Conservation (phyloP, 1,284 basidiomycete species). For the Anthracocystis setariae region DNA sequence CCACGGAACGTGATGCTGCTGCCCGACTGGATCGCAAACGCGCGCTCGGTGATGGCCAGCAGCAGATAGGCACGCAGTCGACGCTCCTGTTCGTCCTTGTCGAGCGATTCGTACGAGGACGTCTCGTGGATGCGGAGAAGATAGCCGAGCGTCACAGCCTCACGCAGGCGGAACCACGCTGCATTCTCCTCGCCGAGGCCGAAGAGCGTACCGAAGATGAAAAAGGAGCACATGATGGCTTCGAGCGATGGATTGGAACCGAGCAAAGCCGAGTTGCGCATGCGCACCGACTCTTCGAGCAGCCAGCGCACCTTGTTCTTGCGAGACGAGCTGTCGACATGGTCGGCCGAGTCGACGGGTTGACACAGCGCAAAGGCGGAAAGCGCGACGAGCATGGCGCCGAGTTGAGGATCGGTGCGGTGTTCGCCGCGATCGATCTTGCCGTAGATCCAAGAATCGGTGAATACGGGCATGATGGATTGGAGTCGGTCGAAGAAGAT, state of each 20-base stretch:
- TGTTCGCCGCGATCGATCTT: constrained; percentile 60
- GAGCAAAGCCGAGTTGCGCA: constrained; percentile 52
- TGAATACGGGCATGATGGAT: constrained; percentile 66
- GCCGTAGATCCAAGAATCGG: constrained; percentile 56
- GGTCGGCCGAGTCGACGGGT: constrained; percentile 50
- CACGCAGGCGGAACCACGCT: constrained; percentile 57
- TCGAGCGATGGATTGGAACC: constrained; percentile 53
- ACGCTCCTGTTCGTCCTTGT: constrained; percentile 60
- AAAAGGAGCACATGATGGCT: constrained; percentile 53
- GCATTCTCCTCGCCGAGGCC: constrained; percentile 55
- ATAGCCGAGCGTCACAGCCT: constrained; percentile 61
- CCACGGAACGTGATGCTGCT: constrained; percentile 54
- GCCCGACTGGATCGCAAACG: constrained; percentile 57
- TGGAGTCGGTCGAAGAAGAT: constrained; percentile 65
- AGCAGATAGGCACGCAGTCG: constrained; percentile 60
- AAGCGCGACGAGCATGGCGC: constrained; percentile 63
- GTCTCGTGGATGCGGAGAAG: constrained; percentile 60
- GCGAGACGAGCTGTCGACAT: constrained; percentile 37
- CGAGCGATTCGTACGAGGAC: constrained; percentile 55
- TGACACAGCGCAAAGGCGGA: constrained; percentile 57
- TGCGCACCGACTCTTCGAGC: constrained; percentile 47
- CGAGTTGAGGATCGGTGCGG: constrained; percentile 56
- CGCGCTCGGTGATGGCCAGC: constrained; percentile 63
- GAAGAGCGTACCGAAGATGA: constrained; percentile 60
- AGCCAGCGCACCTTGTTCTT: constrained; percentile 36